Percentiles rank a stretch among this genome's conserved stretches.
phyloP scores from a whole-genome alignment of 345 rosid genomes.

The Viola odorata region DNA sequence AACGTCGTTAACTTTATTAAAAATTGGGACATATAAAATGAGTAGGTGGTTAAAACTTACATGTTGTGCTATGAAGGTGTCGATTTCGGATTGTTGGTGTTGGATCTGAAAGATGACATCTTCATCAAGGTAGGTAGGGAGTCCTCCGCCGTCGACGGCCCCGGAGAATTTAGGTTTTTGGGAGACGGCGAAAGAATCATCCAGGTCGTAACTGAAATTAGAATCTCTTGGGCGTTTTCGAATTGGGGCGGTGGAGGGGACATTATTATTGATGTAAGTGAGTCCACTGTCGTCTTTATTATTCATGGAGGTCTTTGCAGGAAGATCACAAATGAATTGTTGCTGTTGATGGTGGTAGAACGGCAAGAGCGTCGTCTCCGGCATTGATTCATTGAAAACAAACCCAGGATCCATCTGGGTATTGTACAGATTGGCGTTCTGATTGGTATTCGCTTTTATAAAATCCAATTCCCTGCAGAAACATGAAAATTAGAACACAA shows the following conservation, averaged over 20 bases:
- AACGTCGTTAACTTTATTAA: background rate
- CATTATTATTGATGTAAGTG: constrained; percentile 30
- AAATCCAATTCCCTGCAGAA: constrained; percentile 19
- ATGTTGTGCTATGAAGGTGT: constrained; percentile 44
- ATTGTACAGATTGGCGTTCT: constrained; percentile 21
- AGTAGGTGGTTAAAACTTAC: constrained; percentile 19
- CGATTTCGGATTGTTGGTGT: constrained; percentile 52
- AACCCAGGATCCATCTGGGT: constrained; percentile 35
- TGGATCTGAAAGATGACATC: constrained; percentile 44
- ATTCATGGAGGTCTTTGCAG: constrained; percentile 26
- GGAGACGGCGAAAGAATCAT: constrained; percentile 15
- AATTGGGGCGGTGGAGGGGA: constrained; percentile 15
- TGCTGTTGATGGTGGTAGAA: constrained; percentile 5
- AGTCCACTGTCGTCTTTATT: constrained; percentile 47
- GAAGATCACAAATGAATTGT: constrained; percentile 26
- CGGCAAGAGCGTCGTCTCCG: constrained; percentile 15
- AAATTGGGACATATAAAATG: no score
- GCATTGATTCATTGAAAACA: constrained; percentile 25
- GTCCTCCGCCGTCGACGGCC: no score
- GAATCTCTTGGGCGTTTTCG: constrained; percentile 45
- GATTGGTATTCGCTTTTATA: constrained; percentile 31
- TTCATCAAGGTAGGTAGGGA: constrained; percentile 32
- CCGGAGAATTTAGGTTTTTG: constrained; percentile 36
- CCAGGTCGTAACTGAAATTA: constrained; percentile 12
- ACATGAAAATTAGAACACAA: background rate